Conservation (phyloP, 202 grass and related monocot genomes). For the Panicum virgatum region DNA sequence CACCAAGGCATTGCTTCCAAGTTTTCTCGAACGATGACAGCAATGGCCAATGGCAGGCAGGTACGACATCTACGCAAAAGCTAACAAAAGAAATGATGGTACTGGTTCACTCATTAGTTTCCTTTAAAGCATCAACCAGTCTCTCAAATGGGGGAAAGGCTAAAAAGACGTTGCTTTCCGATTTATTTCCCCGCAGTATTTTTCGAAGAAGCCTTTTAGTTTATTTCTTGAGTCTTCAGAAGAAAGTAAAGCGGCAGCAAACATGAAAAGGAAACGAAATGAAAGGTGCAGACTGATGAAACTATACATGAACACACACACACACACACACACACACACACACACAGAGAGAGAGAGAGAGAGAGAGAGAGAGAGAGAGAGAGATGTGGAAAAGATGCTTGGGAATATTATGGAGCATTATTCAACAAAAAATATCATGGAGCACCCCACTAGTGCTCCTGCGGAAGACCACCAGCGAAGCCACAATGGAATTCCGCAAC, state of each 20-base stretch:
- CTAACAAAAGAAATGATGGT: background rate
- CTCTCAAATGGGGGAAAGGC: background rate
- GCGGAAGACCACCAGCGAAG: constrained; percentile 25
- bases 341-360: constrained; percentile 2
- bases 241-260: constrained; percentile 34
- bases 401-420: constrained; percentile 15
- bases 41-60: constrained; percentile 13
- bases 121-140: constrained; percentile 1
- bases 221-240: constrained; percentile 8
- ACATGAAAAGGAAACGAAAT: background rate
- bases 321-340: background rate
- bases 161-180: background rate
- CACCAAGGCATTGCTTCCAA: constrained; percentile 34
- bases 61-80: constrained; percentile 32
- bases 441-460: constrained; percentile 7
- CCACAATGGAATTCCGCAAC: constrained; percentile 27
- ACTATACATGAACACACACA: too few relatives aligned
- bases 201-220: background rate
- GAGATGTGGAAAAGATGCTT: constrained; percentile 34
- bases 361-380: constrained; percentile 14
- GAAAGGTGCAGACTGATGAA: too few relatives aligned
- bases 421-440: too few relatives aligned
- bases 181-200: background rate
- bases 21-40: constrained; percentile 13
- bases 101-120: constrained; percentile 10